phyloP scores from a whole-genome alignment of 108 stramenopile species.

The Aurantiochytrium sp. region DNA sequence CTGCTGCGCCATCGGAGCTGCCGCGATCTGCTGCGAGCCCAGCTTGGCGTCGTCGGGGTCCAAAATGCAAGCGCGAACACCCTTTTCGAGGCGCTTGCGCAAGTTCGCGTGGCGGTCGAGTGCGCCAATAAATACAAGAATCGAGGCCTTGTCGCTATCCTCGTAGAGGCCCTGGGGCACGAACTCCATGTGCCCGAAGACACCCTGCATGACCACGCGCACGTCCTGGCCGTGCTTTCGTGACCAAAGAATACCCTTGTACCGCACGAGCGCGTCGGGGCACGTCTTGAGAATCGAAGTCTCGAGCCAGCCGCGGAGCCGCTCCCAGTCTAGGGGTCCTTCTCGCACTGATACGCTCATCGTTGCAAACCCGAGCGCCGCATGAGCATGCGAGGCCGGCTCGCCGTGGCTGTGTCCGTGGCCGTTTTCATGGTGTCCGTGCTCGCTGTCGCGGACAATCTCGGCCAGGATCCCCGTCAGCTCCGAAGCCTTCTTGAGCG shows the following conservation, averaged over 20 bases:
- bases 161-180: not conserved
- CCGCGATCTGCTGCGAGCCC: not conserved
- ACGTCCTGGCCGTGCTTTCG: not conserved
- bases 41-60: not conserved
- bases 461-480: not conserved
- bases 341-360: not conserved
- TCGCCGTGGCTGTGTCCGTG: not conserved
- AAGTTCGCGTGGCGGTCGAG: constrained; percentile 1
- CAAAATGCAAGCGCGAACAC: not conserved
- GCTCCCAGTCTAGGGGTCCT: not conserved
- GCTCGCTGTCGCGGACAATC: not conserved
- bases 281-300: not conserved
- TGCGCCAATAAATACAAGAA: constrained; percentile 3
- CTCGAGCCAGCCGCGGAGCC: not conserved
- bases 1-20: not conserved
- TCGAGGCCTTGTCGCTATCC: not conserved
- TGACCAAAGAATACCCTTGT: not conserved
- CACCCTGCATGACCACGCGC: not conserved
- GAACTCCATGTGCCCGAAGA: constrained; percentile 13
- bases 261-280: not conserved
- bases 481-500: not conserved
- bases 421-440: not conserved
- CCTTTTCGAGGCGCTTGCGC: not conserved
- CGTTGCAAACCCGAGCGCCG: not conserved
- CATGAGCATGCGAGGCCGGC: not conserved